A percentile compares a stretch with the other conserved stretches of the same genome.
Evolutionary conservation across 2,329 filamentous ascomycete species (phyloP).

Genomic region (Ceratocystis albifundus): DNA sequence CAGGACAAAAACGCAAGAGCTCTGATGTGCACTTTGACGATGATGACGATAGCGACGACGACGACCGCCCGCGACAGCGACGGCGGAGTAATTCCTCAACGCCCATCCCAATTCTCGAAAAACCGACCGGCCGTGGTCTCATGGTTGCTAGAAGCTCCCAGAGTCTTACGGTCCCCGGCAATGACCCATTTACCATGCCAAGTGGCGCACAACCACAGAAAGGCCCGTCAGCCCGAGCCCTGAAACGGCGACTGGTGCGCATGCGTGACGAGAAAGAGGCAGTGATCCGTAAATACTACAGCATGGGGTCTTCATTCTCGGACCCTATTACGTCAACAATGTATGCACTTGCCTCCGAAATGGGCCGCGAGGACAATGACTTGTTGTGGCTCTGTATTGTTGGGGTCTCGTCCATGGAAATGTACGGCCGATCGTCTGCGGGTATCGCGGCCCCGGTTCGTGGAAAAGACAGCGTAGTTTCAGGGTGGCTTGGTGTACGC

Average conservation of each 20-base stretch:
- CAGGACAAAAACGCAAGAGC: slow-evolving; percentile 66
- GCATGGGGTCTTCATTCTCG: slow-evolving; percentile 76
- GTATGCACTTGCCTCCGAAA: slow-evolving; percentile 86
- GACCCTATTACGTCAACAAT: slow-evolving; percentile 91
- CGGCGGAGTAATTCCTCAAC: slow-evolving; percentile 77
- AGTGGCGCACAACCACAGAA: slow-evolving; percentile 44
- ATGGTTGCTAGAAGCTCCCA: slow-evolving; percentile 42
- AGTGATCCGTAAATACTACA: slow-evolving; percentile 71
- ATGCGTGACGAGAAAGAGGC: slow-evolving; percentile 67
- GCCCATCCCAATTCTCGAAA: slow-evolving; percentile 44
- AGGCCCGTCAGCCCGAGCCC: slow-evolving; percentile 49
- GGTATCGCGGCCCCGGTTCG: slow-evolving; percentile 56
- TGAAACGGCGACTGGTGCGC: slow-evolving; percentile 62
- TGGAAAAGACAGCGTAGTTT: slow-evolving; percentile 44
- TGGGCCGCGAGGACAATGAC: slow-evolving; percentile 94
- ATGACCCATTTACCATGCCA: slow-evolving; percentile 42
- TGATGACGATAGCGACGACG: slow-evolving; percentile 49
- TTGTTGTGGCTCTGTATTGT: slow-evolving; percentile 91
- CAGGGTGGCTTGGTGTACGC: slow-evolving; percentile 70
- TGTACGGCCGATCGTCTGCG: slow-evolving; percentile 76
- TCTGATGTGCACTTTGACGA: slow-evolving; percentile 60
- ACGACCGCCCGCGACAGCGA: slow-evolving; percentile 65
- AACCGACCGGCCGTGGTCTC: slow-evolving; percentile 49
- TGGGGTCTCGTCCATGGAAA: slow-evolving; percentile 83
- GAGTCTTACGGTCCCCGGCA: slow-evolving; percentile 34